Conservation (phyloP, 306 rosid genomes). For the Vigna trinervia region DNA sequence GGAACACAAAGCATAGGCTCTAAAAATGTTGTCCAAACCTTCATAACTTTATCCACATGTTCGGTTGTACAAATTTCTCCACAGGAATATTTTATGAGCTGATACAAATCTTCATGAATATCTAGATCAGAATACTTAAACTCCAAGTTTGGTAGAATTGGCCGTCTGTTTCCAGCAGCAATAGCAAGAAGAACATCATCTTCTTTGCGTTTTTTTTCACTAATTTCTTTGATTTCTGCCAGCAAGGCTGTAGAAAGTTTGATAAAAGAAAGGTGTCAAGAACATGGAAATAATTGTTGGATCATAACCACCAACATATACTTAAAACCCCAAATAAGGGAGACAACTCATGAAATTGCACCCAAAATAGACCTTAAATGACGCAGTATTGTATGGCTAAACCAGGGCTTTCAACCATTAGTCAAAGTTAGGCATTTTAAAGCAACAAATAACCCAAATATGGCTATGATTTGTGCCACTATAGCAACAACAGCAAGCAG, state of each 20-base stretch:
- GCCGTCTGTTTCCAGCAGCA: slow-evolving; percentile 95
- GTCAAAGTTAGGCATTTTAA: neutral
- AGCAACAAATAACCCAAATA: neutral
- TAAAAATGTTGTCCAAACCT: slow-evolving; percentile 93
- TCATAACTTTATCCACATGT: slow-evolving; percentile 92
- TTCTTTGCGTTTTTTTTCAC: slow-evolving; percentile 95
- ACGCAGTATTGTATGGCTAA: neutral
- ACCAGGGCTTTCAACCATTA: neutral
- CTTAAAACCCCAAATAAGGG: neutral
- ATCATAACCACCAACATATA: slow-evolving; percentile 27
- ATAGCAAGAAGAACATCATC: slow-evolving; percentile 95
- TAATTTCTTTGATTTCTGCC: slow-evolving; percentile 94
- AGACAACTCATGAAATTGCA: neutral
- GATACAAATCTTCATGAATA: slow-evolving; percentile 94
- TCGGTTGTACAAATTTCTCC: slow-evolving; percentile 95
- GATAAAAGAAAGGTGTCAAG: slow-evolving; percentile 37
- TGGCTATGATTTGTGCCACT: neutral
- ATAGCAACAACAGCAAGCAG: neutral
- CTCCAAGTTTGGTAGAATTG: slow-evolving; percentile 90
- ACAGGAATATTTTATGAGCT: slow-evolving; percentile 91
- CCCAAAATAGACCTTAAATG: neutral
- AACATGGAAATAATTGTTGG: slow-evolving; percentile 25
- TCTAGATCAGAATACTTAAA: slow-evolving; percentile 82
- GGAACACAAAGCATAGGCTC: slow-evolving; percentile 96
- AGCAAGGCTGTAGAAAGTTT: slow-evolving; percentile 70